Percentiles rank a stretch among this genome's conserved stretches.
Conservation (phyloP, 768 basidiomycete species). For the Megacollybia marginata region DNA sequence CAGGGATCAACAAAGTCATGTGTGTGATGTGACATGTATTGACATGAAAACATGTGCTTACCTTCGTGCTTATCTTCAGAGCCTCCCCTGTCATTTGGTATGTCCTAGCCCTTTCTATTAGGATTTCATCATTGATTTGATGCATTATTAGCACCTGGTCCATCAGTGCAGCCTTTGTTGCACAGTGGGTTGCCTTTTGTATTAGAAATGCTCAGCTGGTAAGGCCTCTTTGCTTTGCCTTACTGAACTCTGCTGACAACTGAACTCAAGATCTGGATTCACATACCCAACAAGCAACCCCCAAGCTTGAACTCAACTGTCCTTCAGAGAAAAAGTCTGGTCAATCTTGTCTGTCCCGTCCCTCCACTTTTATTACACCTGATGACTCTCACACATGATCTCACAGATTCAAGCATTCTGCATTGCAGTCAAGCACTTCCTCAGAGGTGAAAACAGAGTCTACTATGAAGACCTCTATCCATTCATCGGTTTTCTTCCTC, state of each 20-base stretch:
- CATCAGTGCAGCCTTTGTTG: too few relatives aligned
- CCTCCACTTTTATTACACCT: not conserved
- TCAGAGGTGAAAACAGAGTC: slow-evolving; percentile 61
- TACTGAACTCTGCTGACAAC: not conserved
- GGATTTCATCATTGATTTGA: too few relatives aligned
- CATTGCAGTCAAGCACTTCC: slow-evolving; percentile 63
- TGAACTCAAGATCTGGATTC: slow-evolving; percentile 45
- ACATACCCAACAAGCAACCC: slow-evolving; percentile 38
- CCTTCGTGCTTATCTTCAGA: too few relatives aligned
- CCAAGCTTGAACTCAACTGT: slow-evolving; percentile 23
- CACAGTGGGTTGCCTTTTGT: too few relatives aligned
- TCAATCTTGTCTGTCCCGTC: slow-evolving; percentile 51
- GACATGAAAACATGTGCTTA: too few relatives aligned
- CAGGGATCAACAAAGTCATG: too few relatives aligned
- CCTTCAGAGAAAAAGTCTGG: slow-evolving; percentile 62
- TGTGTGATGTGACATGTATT: too few relatives aligned
- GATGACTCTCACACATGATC: not conserved
- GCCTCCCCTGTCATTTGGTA: too few relatives aligned
- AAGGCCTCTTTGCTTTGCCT: slow-evolving; percentile 12
- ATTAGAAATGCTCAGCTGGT: slow-evolving; percentile 54
- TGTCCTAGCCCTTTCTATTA: too few relatives aligned
- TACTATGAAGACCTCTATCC: slow-evolving; percentile 73
- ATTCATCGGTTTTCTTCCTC: slow-evolving; percentile 60
- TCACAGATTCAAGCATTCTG: slow-evolving; percentile 60
- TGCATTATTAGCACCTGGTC: too few relatives aligned